Evolutionary conservation across 176 grass and related monocot genomes (phyloP).

Genomic region (Oropetium thomaeum): DNA sequence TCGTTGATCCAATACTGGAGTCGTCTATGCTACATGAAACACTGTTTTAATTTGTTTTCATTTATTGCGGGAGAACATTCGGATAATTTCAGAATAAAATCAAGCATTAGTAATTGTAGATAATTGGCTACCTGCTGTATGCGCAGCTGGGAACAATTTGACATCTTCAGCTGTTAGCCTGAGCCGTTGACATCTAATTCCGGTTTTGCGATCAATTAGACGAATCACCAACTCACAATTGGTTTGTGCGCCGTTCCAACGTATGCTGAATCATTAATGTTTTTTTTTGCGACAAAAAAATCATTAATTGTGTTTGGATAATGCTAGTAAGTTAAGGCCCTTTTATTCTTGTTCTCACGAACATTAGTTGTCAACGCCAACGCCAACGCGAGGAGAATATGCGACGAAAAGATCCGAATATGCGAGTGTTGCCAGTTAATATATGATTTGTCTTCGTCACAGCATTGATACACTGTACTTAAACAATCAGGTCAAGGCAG

Average conservation of each 20-base stretch:
- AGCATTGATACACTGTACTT: background rate
- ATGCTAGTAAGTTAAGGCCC: background rate
- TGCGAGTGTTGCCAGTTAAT: background rate
- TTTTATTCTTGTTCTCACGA: background rate
- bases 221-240: background rate
- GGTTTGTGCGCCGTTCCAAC: background rate
- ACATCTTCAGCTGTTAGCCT: background rate
- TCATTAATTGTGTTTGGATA: background rate
- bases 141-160: background rate
- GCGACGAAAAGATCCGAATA: slow-evolving; percentile 34
- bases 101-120: background rate
- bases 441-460: background rate
- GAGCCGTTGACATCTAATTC: background rate
- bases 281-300: too few species aligned
- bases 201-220: background rate
- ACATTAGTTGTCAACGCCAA: background rate
- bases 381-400: background rate
- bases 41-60: background rate
- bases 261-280: background rate
- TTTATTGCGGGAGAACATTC: background rate
- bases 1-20: background rate
- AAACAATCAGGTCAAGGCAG: background rate
- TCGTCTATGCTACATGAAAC: background rate
- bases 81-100: background rate
- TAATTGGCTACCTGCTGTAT: background rate